Conservation (phyloP, 768 basidiomycete species). For the Phylloporus sp. region DNA sequence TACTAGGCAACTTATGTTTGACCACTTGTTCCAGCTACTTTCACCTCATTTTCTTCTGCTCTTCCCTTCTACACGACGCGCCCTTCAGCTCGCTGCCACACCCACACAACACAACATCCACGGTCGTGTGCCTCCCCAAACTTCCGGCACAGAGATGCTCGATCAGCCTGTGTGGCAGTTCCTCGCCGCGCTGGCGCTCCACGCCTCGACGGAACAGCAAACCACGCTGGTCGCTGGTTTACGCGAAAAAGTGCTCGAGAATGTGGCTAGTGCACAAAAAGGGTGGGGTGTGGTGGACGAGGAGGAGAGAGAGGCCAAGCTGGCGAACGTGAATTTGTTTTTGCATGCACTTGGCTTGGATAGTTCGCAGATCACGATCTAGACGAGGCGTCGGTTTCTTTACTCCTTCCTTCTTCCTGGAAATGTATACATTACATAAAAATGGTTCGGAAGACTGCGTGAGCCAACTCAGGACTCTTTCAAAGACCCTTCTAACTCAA, state of each 20-base stretch:
- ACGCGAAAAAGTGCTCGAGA: constrained; percentile 92
- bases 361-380: constrained; percentile 66
- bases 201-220: constrained; percentile 83
- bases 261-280: constrained; percentile 75
- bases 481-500: too few species aligned
- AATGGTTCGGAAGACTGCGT: too few species aligned
- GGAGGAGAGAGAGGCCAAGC: constrained; percentile 69
- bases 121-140: constrained; percentile 67
- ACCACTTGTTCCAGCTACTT: constrained; percentile 80
- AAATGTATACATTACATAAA: too few species aligned
- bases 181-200: constrained; percentile 83
- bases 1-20: constrained; percentile 80
- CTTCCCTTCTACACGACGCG: constrained; percentile 86
- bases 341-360: constrained; percentile 74
- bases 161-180: constrained; percentile 96
- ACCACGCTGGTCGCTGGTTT: constrained; percentile 79
- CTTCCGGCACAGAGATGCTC: constrained; percentile 48
- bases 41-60: constrained; percentile 71
- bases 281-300: constrained; percentile 64
- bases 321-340: constrained; percentile 92
- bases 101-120: constrained; percentile 33
- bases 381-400: constrained; percentile 1
- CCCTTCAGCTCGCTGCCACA: constrained; percentile 37
- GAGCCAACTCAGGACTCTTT: too few species aligned
- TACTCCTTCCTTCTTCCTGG: not conserved